Evolutionary conservation across 2,329 filamentous ascomycete species (phyloP), one percentile per base, ranked within the genome.

Genomic region (Epichloe glyceriae): DNA sequence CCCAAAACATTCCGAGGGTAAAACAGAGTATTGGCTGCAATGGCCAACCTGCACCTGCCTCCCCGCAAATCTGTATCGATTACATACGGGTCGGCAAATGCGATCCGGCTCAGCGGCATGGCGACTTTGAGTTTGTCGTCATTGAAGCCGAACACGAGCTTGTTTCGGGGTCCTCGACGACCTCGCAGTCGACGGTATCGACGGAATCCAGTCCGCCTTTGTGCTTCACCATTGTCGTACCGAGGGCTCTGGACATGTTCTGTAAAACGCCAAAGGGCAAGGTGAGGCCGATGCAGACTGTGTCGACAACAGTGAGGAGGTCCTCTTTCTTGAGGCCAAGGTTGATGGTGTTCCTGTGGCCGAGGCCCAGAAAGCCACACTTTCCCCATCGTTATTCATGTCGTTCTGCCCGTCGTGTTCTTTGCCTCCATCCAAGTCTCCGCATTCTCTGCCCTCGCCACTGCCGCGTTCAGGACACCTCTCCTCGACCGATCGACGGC

Each of bases 21-120:
- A n/a, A 14, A 0, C 5, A 3, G 14, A 1, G 7, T 12, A 1
- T 20, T 41, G 7, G 17, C 2, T 5, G 1, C 1, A 11, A 42
- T 12, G 15, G 0, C 39, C 39, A 42, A 20, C 39, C 11, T n/a
- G 19, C 39, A 42, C 17, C 8, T 42, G 17, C 39, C 39, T 2
- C 0, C 11, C 7, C 0, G n/a, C 17, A 5, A n/a, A 5, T 42
- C 5, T 2, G 1, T 8, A 5, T 0, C n/a, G 17, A 1, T 5
- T 1, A 42, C 8, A 11, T 19, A 10, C 4, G 4, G 5, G 2
- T 10, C 0, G 14, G 39, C 10, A 11, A 42, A 1, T 7, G 10
- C n/a, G n/a, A 20, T 22, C 11, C 11, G 39, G 17, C 39, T 22
- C 3, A 42, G 39, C 19, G 39, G 39, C 39, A 42, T 17, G n/a